Evolutionary conservation across 768 basidiomycete species (phyloP).

Genomic region (Collybiopsis confluens): DNA sequence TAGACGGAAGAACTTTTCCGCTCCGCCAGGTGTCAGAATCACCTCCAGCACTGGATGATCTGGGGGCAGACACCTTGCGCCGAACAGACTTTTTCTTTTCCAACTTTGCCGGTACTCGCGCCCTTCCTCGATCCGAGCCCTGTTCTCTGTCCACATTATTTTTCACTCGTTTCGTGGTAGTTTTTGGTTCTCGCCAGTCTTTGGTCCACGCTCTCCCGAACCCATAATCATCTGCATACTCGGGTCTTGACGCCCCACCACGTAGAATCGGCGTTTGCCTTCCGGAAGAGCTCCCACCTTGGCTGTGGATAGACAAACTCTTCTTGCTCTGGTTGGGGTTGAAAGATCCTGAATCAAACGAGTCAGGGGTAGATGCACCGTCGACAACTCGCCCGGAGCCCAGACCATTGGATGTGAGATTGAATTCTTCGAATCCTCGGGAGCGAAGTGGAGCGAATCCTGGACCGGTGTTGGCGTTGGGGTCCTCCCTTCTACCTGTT

Average conservation of each 20-base stretch:
- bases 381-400: not conserved
- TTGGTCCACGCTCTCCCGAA: not conserved
- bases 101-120: not conserved
- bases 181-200: not conserved
- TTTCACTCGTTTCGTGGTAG: not conserved
- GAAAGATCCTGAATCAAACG: constrained; percentile 1
- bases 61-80: not conserved
- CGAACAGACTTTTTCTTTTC: not conserved
- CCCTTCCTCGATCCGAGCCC: not conserved
- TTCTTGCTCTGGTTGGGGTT: constrained; percentile 1
- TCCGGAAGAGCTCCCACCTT: not conserved
- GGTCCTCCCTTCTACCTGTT: not conserved
- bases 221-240: constrained; percentile 1
- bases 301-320: not conserved
- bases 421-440: constrained; percentile 4
- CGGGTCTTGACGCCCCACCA: not conserved
- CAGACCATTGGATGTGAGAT: not conserved
- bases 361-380: not conserved
- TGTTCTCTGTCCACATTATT: not conserved
- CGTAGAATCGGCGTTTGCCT: not conserved
- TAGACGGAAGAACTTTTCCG: not conserved
- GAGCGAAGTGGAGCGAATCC: constrained; percentile 7
- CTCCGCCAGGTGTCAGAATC: not conserved
- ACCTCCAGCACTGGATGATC: not conserved
- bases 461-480: not conserved